These are phyloP conservation scores for Pharus latifolius DNA, from an alignment of 176 grass and related monocot genomes.

Conservation along the genomic window DNA sequence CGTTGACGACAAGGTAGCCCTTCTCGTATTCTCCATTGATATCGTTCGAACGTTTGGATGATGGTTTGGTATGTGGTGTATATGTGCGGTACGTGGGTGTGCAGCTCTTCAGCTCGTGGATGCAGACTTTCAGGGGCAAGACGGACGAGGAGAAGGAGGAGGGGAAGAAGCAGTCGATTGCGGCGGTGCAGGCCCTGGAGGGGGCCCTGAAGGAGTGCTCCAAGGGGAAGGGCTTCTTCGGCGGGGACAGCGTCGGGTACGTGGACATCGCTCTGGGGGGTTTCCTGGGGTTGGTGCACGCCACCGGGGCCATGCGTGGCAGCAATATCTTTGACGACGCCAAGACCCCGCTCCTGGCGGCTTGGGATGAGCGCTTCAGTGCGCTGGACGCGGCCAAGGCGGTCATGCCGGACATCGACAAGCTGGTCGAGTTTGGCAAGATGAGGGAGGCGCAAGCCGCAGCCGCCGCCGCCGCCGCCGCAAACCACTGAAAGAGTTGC, in stretches of 20 bases:
- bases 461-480: neutral
- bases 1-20: constrained; percentile 54
- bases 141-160: constrained; percentile 32
- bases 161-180: neutral
- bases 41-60: neutral
- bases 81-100: neutral
- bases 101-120: constrained; percentile 3
- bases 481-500: constrained; percentile 3
- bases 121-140: neutral
- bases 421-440: constrained; percentile 20
- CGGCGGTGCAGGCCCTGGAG: constrained; percentile 8
- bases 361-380: constrained; percentile 29
- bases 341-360: constrained; percentile 26
- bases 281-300: neutral
- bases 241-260: constrained; percentile 30
- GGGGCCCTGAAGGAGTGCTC: constrained; percentile 11
- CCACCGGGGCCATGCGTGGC: neutral
- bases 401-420: neutral
- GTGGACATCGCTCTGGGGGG: constrained; percentile 37
- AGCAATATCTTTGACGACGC: constrained; percentile 7
- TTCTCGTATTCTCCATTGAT: no score
- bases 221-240: constrained; percentile 42
- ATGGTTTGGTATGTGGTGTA: neutral
- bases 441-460: neutral
- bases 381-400: constrained; percentile 3